Percentiles rank a stretch among this genome's conserved stretches.
Evolutionary conservation across 2,329 filamentous ascomycete species (phyloP).

Genomic region (Dendrostoma leiphaemia): DNA sequence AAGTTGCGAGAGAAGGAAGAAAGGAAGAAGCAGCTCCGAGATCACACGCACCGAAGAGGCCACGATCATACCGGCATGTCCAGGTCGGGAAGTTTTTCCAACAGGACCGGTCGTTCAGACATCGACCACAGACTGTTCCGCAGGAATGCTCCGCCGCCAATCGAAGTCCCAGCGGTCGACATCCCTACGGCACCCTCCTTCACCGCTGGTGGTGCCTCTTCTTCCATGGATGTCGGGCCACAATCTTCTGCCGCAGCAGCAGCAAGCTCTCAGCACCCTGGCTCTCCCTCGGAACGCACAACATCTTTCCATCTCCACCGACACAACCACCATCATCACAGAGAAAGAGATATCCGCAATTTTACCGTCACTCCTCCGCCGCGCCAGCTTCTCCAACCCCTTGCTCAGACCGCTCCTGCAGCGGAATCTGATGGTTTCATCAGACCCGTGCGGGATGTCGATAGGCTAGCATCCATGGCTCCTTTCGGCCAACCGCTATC

Average conservation of each 20-base stretch:
- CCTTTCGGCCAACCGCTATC: constrained; percentile 65
- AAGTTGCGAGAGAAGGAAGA: constrained; percentile 83
- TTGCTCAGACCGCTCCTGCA: constrained; percentile 66
- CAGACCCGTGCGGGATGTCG: constrained; percentile 75
- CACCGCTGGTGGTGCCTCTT: constrained; percentile 38
- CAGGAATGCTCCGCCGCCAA: constrained; percentile 76
- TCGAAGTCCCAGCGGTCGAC: constrained; percentile 58
- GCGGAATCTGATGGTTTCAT: constrained; percentile 73
- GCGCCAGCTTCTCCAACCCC: constrained; percentile 59
- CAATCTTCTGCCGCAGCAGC: constrained; percentile 22
- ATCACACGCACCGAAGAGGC: constrained; percentile 48
- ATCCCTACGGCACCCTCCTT: constrained; percentile 57
- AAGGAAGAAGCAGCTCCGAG: constrained; percentile 66
- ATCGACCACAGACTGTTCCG: constrained; percentile 62
- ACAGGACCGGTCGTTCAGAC: constrained; percentile 52
- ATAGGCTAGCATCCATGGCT: constrained; percentile 81
- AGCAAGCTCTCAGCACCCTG: constrained; percentile 57
- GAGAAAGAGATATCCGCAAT: constrained; percentile 49
- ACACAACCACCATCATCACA: constrained; percentile 45
- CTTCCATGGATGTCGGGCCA: constrained; percentile 20
- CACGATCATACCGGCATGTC: constrained; percentile 47
- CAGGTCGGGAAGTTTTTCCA: constrained; percentile 52
- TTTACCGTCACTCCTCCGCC: constrained; percentile 45
- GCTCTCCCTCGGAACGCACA: constrained; percentile 70
- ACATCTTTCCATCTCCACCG: constrained; percentile 47